A percentile compares a stretch with the other conserved stretches of the same genome.
Conservation (phyloP, 805 yeast genomes). For the Schwanniomyces occidentalis region DNA sequence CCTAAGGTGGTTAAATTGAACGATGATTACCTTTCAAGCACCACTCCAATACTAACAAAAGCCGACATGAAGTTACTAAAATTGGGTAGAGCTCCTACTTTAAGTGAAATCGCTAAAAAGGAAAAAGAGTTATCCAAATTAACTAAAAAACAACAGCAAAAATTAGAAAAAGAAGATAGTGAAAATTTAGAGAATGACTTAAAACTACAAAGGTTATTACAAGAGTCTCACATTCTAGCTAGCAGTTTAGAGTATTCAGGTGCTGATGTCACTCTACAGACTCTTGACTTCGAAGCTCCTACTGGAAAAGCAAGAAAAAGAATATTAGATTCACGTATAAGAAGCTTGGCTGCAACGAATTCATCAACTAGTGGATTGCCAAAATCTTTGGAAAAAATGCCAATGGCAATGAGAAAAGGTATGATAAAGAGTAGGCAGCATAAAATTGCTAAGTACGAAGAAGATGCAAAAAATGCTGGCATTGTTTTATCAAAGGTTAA, state of each 20-base stretch:
- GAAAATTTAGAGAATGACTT: constrained; percentile 67
- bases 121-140: constrained; percentile 22
- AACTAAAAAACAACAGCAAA: constrained; percentile 36
- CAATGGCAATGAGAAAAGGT: constrained; percentile 86
- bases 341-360: constrained; percentile 39
- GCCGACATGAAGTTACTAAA: constrained; percentile 53
- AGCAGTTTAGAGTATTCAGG: constrained; percentile 52
- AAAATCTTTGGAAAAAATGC: constrained; percentile 69
- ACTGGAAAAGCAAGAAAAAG: constrained; percentile 70
- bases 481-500: constrained; percentile 73
- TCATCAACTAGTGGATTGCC: constrained; percentile 48
- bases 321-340: constrained; percentile 59
- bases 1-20: constrained; percentile 53
- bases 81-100: constrained; percentile 62
- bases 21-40: constrained; percentile 26
- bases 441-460: constrained; percentile 58
- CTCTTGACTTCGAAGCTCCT: constrained; percentile 60
- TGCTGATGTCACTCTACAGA: constrained; percentile 64
- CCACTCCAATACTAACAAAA: constrained; percentile 34
- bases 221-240: constrained; percentile 68
- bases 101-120: constrained; percentile 29
- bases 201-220: constrained; percentile 67
- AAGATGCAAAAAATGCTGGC: constrained; percentile 87
- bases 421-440: constrained; percentile 60
- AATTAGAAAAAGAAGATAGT: constrained; percentile 39